A percentile compares a stretch with the other conserved stretches of the same genome.
phyloP scores from a whole-genome alignment of 2,329 filamentous ascomycete genomes.

The Ascochyta fabae region DNA sequence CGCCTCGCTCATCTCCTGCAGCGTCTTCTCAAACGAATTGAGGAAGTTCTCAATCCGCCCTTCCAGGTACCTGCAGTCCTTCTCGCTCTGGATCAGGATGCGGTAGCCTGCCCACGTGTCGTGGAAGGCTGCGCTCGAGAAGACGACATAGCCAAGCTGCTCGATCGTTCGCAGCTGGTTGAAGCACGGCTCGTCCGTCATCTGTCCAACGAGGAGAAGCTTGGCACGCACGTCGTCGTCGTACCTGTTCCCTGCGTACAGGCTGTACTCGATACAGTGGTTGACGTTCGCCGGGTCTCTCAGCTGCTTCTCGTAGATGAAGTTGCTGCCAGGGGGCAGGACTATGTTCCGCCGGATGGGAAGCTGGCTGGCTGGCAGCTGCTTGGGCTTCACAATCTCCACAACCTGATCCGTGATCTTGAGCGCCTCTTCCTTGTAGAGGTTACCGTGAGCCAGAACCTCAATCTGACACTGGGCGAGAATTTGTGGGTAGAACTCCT shows the following conservation, averaged over 20 bases:
- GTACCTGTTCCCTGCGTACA: constrained; percentile 54
- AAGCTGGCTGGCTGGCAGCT: constrained; percentile 79
- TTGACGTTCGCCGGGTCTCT: constrained; percentile 85
- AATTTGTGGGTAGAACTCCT: constrained; percentile 78
- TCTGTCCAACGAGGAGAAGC: constrained; percentile 81
- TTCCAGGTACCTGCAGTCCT: constrained; percentile 82
- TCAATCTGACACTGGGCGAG: constrained; percentile 87
- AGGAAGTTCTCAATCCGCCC: constrained; percentile 87
- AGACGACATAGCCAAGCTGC: constrained; percentile 96
- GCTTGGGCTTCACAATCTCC: constrained; percentile 74
- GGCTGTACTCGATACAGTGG: constrained; percentile 59
- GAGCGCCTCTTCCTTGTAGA: constrained; percentile 92
- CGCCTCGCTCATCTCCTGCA: constrained; percentile 77
- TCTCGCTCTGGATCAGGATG: constrained; percentile 93
- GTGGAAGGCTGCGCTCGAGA: constrained; percentile 75
- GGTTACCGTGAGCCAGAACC: constrained; percentile 85
- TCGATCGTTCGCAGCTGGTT: constrained; percentile 96
- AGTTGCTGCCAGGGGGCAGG: constrained; percentile 81
- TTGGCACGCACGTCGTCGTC: constrained; percentile 77
- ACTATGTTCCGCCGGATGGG: constrained; percentile 77
- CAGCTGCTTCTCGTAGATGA: constrained; percentile 78
- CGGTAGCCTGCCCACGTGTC: constrained; percentile 80
- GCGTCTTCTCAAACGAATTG: constrained; percentile 65
- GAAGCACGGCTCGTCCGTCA: constrained; percentile 91
- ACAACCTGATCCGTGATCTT: constrained; percentile 85